Evolutionary conservation across 306 rosid species (phyloP).

Genomic region (Cucurbita maxima): DNA sequence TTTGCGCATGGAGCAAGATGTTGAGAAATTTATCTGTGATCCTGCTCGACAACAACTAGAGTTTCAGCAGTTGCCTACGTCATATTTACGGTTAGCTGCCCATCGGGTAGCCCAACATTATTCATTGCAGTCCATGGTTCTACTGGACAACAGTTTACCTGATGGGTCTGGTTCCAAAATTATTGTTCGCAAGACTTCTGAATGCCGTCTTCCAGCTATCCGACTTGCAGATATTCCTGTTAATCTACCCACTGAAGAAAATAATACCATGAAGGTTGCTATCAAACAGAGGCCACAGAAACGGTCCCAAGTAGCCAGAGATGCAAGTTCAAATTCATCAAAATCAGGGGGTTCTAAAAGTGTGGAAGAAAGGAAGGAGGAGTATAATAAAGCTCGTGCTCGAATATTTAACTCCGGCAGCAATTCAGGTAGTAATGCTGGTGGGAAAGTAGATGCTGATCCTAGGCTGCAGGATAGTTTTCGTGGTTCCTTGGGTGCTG

Average conservation of each 20-base stretch:
- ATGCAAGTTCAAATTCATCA: constrained; percentile 33
- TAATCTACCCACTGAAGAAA: constrained; percentile 47
- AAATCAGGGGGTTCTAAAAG: constrained; percentile 53
- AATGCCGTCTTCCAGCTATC: constrained; percentile 52
- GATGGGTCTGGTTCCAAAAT: constrained; percentile 94
- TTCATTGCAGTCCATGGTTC: constrained; percentile 84
- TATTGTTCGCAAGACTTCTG: constrained; percentile 77
- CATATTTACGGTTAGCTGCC: constrained; percentile 92
- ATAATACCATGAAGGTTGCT: constrained; percentile 59
- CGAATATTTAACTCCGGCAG: constrained; percentile 66
- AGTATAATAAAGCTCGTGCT: constrained; percentile 91
- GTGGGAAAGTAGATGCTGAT: constrained; percentile 54
- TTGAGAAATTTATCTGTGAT: constrained; percentile 70
- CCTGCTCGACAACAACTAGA: constrained; percentile 78
- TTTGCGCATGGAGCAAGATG: constrained; percentile 94
- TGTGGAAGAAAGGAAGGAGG: constrained; percentile 97
- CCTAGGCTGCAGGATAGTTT: constrained; percentile 42
- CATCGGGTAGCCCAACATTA: constrained; percentile 98
- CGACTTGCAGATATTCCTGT: constrained; percentile 91
- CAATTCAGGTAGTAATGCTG: constrained; percentile 19
- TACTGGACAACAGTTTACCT: constrained; percentile 60
- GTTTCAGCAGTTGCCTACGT: constrained; percentile 91
- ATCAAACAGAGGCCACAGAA: constrained; percentile 90
- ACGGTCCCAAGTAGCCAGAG: constrained; percentile 20
- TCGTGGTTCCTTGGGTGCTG: constrained; percentile 33